Percentiles rank a stretch among this genome's conserved stretches.
These are phyloP conservation scores for Starmera caribaea DNA, from an alignment of 805 yeast species.

Conservation along the genomic window DNA sequence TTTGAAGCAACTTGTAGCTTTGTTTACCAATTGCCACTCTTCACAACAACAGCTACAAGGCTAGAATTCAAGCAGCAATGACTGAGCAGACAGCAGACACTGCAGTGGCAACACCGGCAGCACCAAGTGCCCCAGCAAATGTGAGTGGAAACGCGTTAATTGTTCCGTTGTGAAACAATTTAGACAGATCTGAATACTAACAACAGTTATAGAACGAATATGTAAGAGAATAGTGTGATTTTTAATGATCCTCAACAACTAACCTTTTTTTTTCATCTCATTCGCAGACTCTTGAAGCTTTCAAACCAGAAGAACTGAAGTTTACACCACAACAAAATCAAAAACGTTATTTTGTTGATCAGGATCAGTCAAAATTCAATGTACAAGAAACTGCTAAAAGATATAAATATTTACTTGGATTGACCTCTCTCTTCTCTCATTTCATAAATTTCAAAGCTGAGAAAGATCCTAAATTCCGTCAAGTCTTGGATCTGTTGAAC, in stretches of 20 bases:
- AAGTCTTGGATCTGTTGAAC: conserved; percentile 37
- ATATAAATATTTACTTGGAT: conserved; percentile 54
- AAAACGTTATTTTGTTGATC: conserved; percentile 24
- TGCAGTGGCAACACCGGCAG: too few relatives aligned
- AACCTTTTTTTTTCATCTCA: not conserved
- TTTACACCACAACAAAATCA: conserved; percentile 4
- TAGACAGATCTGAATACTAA: too few relatives aligned
- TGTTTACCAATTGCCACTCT: too few relatives aligned
- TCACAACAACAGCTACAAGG: too few relatives aligned
- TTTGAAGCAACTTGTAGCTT: too few relatives aligned
- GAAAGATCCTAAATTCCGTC: conserved; percentile 46
- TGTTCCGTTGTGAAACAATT: too few relatives aligned
- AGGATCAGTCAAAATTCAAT: conserved; percentile 32
- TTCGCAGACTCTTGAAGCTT: not conserved
- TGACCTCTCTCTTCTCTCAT: conserved; percentile 59
- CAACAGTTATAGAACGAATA: not conserved
- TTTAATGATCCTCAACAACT: not conserved
- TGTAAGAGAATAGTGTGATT: not conserved
- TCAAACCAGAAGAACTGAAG: conserved; percentile 1
- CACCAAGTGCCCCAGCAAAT: too few relatives aligned
- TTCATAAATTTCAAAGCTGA: conserved; percentile 57
- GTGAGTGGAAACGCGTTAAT: too few relatives aligned
- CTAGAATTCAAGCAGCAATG: too few relatives aligned
- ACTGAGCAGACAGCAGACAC: too few relatives aligned
- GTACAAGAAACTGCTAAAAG: conserved; percentile 54